phyloP scores from a whole-genome alignment of 2,329 filamentous ascomycete genomes.

The Cercospora berteroae region DNA sequence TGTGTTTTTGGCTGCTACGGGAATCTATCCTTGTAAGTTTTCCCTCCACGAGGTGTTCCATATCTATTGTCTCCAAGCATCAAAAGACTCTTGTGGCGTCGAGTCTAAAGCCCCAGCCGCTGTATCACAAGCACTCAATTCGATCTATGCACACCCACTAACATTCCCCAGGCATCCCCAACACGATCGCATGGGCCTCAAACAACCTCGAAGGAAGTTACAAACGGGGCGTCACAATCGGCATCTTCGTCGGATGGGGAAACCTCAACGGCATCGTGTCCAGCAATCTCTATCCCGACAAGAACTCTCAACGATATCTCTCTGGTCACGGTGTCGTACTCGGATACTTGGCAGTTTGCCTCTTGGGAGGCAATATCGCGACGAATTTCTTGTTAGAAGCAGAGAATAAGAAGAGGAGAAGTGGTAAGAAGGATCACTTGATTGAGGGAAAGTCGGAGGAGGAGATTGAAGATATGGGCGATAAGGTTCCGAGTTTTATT shows the following conservation, averaged over 20 bases:
- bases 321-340: constrained; percentile 74
- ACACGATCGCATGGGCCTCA: constrained; percentile 82
- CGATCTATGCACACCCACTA: constrained; percentile 13
- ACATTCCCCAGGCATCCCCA: constrained; percentile 38
- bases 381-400: constrained; percentile 60
- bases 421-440: constrained; percentile 60
- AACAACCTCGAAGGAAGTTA: constrained; percentile 91
- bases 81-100: neutral
- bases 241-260: constrained; percentile 86
- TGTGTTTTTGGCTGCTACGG: constrained; percentile 78
- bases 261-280: constrained; percentile 81
- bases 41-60: neutral
- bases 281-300: constrained; percentile 70
- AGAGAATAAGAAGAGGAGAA: constrained; percentile 68
- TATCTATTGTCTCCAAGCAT: neutral
- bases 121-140: neutral
- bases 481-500: constrained; percentile 17
- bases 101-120: neutral
- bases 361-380: constrained; percentile 67
- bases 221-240: constrained; percentile 83
- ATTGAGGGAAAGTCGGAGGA: constrained; percentile 18
- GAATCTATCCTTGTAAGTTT: constrained; percentile 63
- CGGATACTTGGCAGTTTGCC: constrained; percentile 67
- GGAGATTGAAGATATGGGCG: constrained; percentile 17
- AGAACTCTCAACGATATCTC: constrained; percentile 51